phyloP scores from a whole-genome alignment of 202 grass and related monocot species.

The Miscanthus sacchariflorus region DNA sequence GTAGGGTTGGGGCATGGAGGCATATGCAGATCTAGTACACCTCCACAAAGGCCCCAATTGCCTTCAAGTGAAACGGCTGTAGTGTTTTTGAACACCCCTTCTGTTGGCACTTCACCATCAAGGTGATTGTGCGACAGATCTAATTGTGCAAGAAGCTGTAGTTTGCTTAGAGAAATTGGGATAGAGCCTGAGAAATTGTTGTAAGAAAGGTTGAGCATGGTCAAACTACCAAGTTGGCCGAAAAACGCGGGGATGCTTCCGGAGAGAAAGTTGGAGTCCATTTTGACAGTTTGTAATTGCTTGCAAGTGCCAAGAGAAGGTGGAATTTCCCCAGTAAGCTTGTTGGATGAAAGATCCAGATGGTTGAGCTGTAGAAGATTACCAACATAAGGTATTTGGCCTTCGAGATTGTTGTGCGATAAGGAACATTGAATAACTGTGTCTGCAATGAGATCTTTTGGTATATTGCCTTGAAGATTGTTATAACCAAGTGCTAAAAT shows the following conservation, averaged over 20 bases:
- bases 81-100: slow-evolving; percentile 49
- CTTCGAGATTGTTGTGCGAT: too few species aligned
- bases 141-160: slow-evolving; percentile 10
- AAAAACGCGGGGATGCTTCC: slow-evolving; percentile 48
- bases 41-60: slow-evolving; percentile 37
- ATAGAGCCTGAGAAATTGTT: slow-evolving; percentile 50
- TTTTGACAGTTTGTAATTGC: too few species aligned
- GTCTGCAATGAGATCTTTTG: too few species aligned
- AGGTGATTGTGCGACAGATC: slow-evolving; percentile 55
- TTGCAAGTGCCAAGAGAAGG: too few species aligned
- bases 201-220: slow-evolving; percentile 39
- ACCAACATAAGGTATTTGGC: too few species aligned
- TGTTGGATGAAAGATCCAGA: too few species aligned
- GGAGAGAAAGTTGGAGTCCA: slow-evolving; percentile 39
- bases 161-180: slow-evolving; percentile 34
- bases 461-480: too few species aligned
- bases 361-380: too few species aligned
- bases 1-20: slow-evolving; percentile 8
- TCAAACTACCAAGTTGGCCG: slow-evolving; percentile 22
- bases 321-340: too few species aligned
- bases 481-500: too few species aligned
- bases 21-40: slow-evolving; percentile 43
- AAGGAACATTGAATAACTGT: too few species aligned
- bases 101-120: slow-evolving; percentile 45
- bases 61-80: slow-evolving; percentile 33